Evolutionary conservation across 257 asterid genomes (phyloP), one percentile per base, ranked within the genome.

Genomic region (Perilla frutescens): DNA sequence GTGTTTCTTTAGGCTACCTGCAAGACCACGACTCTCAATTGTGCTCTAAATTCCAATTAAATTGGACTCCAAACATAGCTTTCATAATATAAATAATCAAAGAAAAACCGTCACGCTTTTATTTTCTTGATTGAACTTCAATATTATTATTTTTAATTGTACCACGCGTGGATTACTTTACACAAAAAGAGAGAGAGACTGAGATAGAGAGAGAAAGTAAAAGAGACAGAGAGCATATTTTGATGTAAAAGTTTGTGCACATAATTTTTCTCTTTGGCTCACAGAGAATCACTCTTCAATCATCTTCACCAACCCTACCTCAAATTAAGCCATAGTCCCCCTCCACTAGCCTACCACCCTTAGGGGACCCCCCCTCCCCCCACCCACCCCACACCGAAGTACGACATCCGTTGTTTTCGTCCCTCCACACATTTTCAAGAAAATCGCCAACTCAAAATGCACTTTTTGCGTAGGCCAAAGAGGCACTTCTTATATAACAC

Each of bases 181-280:
- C 2, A 11, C 2, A 15, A 48, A 41, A 8, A 43, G 10, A 43
- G 10, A 6, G 1, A 10, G 48, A 70, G 73, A 78, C 63, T 66
- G 49, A 62, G 29, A 41, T 41, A 29, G 32, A 62, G 49, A 63
- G 55, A 66, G 70, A 70, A 44, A 70, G 31, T 70, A 63, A 60
- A 65, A 76, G 76, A 76, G 78, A 69, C 77, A 78, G 13, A 66
- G 55, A 62, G 76, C 76, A 81, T 73, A 76, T 71, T 50, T 71
- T 65, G 76, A 76, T 72, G 81, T 62, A 73, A 20, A 45, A 49
- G 71, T 41, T 54, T 64, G 79, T 53, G 59, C 54, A 55, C 51
- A 70, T 61, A 51, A 53, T 15, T 68, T 60, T 8, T 4, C 44
- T 40, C 44, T 40, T 8, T 73, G 36, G 32, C 57, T 49, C 50